Percentiles rank a stretch among this genome's conserved stretches.
Evolutionary conservation across 805 yeast species (phyloP).

Genomic region (Soucietia sequanensis): DNA sequence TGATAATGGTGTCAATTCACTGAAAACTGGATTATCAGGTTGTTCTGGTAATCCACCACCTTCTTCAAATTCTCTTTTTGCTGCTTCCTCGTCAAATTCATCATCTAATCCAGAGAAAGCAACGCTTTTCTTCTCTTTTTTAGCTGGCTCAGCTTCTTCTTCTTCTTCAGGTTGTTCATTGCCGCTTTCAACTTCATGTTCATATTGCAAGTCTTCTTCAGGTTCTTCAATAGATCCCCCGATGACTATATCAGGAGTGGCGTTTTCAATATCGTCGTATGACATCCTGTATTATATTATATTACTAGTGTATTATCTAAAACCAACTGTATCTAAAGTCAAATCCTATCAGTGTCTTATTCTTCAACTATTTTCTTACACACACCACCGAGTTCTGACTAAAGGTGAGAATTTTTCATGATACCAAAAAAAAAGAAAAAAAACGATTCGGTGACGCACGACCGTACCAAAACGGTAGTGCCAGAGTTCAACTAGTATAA

Average conservation of each 20-base stretch:
- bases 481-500: too few relatives aligned
- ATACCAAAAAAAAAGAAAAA: not conserved
- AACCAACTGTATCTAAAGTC: not conserved
- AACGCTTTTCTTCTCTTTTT: slow-evolving; percentile 64
- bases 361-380: too few relatives aligned
- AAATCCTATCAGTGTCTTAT: too few relatives aligned
- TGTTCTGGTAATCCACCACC: slow-evolving; percentile 99
- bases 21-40: slow-evolving; percentile 84
- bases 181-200: slow-evolving; percentile 47
- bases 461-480: not conserved
- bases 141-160: slow-evolving; percentile 37
- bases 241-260: slow-evolving; percentile 81
- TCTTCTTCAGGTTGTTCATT: slow-evolving; percentile 46
- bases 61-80: slow-evolving; percentile 86
- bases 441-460: not conserved
- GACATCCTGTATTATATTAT: slow-evolving; percentile 49
- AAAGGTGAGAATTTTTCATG: slow-evolving; percentile 5
- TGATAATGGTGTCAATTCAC: slow-evolving; percentile 77
- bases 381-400: not conserved
- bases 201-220: slow-evolving; percentile 48
- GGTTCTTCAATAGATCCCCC: slow-evolving; percentile 46
- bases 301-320: not conserved
- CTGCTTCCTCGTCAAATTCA: slow-evolving; percentile 71
- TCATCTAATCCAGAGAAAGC: slow-evolving; percentile 73
- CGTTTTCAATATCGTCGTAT: slow-evolving; percentile 76